Evolutionary conservation across 108 stramenopile species (phyloP), one percentile per base, ranked within the genome.

Genomic region (Skeletonema grethae): DNA sequence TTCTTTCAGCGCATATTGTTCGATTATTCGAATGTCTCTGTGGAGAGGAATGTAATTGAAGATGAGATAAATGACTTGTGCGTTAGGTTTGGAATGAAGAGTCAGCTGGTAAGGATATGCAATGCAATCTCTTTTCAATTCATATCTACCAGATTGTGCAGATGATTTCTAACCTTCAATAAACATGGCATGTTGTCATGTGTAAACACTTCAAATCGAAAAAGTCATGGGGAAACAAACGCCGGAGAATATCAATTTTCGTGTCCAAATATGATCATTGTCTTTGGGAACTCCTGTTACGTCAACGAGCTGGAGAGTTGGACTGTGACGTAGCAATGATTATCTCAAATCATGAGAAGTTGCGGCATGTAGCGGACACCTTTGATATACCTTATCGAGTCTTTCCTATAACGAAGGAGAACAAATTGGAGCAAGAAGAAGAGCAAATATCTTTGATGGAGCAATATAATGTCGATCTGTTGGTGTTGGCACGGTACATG

Each of bases 401-500:
- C 8, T 80, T 91, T 20, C 86, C 85, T 9, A 82, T 95, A 20
- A 84, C 85, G 7, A 80, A 85, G 43, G 86, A 83, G 8, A 88
- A 70, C 15, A 91, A 90, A 60, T 39, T 65, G n/a, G 85, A 84
- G 31, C 80, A 87, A 71, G 94, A 95, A 67, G 53, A 61, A 13
- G 71, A 86, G 67, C 86, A 95, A 77, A 59, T 95, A 46, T 79
- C 87, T 55, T 61, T 95, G 18, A 46, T 93, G 22, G 43, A 69
- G 16, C 65, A 67, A 58, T 38, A 80, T 45, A 65, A 88, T 28
- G 76, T 95, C 38, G 92, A 95, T 80, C 30, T 93, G 9, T 69
- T 95, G 1, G 83, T 95, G 5, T 63, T 95, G 58, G 94, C 94
- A 38, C 67, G 94, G 16, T 95, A 95, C 71, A 95, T 95, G 94